These are phyloP conservation scores for Aspergillus sp. DNA, from an alignment of 2,329 filamentous ascomycete genomes.

Conservation along the genomic window DNA sequence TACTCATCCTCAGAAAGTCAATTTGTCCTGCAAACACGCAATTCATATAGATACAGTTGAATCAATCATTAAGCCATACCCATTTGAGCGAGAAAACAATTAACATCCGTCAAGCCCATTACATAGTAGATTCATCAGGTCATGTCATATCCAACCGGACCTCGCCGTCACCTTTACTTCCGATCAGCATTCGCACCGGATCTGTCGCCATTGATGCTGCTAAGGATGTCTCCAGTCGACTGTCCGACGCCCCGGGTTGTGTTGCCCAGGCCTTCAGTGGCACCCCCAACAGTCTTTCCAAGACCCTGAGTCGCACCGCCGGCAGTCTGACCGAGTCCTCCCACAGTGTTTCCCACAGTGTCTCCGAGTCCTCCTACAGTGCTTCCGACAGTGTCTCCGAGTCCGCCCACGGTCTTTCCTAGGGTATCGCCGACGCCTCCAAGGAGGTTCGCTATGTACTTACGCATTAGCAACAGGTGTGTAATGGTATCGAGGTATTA, in stretches of 20 bases:
- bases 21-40: background rate
- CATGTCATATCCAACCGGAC: background rate
- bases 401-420: conserved; percentile 21
- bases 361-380: conserved; percentile 23
- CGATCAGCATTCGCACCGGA: background rate
- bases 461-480: background rate
- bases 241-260: conserved; percentile 29
- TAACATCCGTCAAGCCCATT: background rate
- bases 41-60: background rate
- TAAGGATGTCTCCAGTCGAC: conserved; percentile 17
- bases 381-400: conserved; percentile 25
- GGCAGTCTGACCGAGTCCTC: conserved; percentile 30
- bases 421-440: conserved; percentile 4
- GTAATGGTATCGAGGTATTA: background rate
- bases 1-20: background rate
- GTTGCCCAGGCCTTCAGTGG: conserved; percentile 34
- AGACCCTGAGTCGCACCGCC: conserved; percentile 35
- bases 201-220: conserved; percentile 6
- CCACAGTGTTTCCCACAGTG: conserved; percentile 16
- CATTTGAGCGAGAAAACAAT: background rate
- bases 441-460: conserved; percentile 11
- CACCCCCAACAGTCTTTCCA: conserved; percentile 38
- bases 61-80: background rate
- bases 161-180: background rate
- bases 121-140: conserved; percentile 1